Evolutionary conservation across 306 rosid genomes (phyloP), one percentile per base, ranked within the genome.

Genomic region (Trifolium pratense): DNA sequence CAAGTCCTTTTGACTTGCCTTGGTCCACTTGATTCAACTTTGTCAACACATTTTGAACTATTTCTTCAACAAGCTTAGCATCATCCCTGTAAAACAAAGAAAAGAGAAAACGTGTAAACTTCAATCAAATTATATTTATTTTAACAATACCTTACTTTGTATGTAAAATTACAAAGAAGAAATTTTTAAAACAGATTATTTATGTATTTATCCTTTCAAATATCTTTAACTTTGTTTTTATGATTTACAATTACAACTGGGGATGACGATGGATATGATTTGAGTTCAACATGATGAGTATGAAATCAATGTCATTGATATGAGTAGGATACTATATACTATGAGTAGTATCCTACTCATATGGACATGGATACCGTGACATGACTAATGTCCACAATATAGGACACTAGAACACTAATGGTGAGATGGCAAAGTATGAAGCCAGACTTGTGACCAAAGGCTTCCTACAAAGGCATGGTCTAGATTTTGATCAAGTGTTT

Each of bases 51-150:
- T 26, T 9, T 34, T 59, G 2, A 51, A 77, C 48, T 3, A 77
- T 69, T 18, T 77, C 55, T 69, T 69, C 36, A n/a, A 68, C 31
- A 31, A 77, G 70, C 21, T 69, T 57, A 59, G 70, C 70, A 9
- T 69, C 81, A n/a, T 32, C 23, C 71, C 76, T 68, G 10, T 37
- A 18, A 13, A 51, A 31, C 6, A 71, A 34, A 37, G 37, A 21
- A 12, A 1, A 17, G 26, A 68, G 26, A 46, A 67, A 26, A 25
- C 21, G 37, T 7, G 10, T 21, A 12, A 66, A 23, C 0, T 42
- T 14, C 4, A 23, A 36, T 16, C 53, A 5, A 48, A 2, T 5
- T 48, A 6, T 48, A 16, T 14, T 48, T 48, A 48, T 15, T 48
- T 15, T 5, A 14, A 48, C 20, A 48, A 48, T 46, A 45, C 52